A percentile compares a stretch with the other conserved stretches of the same genome.
These are phyloP conservation scores for Globisporangium polare DNA, from an alignment of 352 stramenopile genomes.

Conservation along the genomic window DNA sequence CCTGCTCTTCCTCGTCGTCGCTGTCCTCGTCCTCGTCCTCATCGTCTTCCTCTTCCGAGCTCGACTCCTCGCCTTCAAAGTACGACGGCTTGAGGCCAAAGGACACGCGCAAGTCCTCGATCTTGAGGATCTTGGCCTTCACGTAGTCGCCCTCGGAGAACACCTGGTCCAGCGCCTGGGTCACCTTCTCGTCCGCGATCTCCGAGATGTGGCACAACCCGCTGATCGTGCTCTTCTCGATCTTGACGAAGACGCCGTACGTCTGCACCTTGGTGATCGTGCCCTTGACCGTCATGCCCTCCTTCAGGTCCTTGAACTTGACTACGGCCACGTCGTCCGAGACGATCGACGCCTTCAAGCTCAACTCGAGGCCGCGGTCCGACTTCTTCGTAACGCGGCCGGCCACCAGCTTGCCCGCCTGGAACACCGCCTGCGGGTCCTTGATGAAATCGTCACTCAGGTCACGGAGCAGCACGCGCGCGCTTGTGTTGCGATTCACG, in stretches of 20 bases:
- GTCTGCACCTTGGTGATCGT: constrained; percentile 94
- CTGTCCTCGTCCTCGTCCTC: constrained; percentile 44
- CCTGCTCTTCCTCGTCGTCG: constrained; percentile 23
- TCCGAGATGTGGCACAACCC: constrained; percentile 96
- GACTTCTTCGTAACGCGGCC: constrained; percentile 92
- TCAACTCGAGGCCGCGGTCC: constrained; percentile 86
- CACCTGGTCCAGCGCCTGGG: constrained; percentile 88
- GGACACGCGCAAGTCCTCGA: constrained; percentile 89
- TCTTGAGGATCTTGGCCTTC: constrained; percentile 96
- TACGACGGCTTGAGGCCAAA: constrained; percentile 97
- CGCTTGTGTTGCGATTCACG: constrained; percentile 82
- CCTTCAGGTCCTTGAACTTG: constrained; percentile 88
- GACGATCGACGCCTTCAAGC: constrained; percentile 92
- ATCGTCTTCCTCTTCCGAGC: constrained; percentile 76
- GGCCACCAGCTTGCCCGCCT: constrained; percentile 91
- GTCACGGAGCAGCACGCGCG: constrained; percentile 93
- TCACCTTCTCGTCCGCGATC: constrained; percentile 93
- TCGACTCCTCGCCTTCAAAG: constrained; percentile 92
- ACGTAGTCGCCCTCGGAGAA: constrained; percentile 96
- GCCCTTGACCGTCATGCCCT: constrained; percentile 91
- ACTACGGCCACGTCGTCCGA: constrained; percentile 85
- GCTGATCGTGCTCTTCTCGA: constrained; percentile 95
- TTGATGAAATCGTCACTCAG: constrained; percentile 95
- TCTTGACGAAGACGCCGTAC: constrained; percentile 96
- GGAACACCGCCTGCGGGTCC: constrained; percentile 87